Conservation (phyloP, 768 basidiomycete species). For the Thelephora aurantiotincta region DNA sequence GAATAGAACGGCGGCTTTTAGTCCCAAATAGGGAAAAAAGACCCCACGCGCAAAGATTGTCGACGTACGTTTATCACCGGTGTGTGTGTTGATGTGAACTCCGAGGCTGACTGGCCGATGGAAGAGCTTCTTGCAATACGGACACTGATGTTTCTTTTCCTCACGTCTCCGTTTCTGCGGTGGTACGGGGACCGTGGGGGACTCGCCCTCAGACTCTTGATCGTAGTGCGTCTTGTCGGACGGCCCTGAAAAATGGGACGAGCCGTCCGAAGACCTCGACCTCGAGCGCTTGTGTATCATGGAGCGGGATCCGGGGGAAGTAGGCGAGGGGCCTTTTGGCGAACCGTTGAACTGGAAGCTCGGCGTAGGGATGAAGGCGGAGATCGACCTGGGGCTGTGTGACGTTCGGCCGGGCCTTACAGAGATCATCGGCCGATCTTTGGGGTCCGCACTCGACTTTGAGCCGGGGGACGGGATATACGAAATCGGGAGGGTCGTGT, state of each 20-base stretch:
- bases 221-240: slow-evolving; percentile 4
- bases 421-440: too few relatives aligned
- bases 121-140: slow-evolving; percentile 47
- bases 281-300: not conserved
- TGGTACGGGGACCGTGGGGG: slow-evolving; percentile 5
- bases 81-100: slow-evolving; percentile 57
- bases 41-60: not conserved
- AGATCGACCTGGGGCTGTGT: not conserved
- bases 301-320: not conserved
- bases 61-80: slow-evolving; percentile 49
- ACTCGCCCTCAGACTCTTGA: slow-evolving; percentile 1
- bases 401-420: not conserved
- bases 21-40: not conserved
- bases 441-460: not conserved
- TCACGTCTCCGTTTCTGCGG: slow-evolving; percentile 4
- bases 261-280: not conserved
- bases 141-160: slow-evolving; percentile 19
- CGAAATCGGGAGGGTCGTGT: not conserved
- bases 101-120: slow-evolving; percentile 54
- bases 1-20: slow-evolving; percentile 8
- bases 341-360: not conserved
- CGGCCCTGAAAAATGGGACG: slow-evolving; percentile 1
- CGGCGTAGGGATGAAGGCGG: not conserved
- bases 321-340: not conserved
- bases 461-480: not conserved